Evolutionary conservation across 495 filamentous ascomycete genomes (phyloP).

Genomic region (Parathielavia appendiculata): DNA sequence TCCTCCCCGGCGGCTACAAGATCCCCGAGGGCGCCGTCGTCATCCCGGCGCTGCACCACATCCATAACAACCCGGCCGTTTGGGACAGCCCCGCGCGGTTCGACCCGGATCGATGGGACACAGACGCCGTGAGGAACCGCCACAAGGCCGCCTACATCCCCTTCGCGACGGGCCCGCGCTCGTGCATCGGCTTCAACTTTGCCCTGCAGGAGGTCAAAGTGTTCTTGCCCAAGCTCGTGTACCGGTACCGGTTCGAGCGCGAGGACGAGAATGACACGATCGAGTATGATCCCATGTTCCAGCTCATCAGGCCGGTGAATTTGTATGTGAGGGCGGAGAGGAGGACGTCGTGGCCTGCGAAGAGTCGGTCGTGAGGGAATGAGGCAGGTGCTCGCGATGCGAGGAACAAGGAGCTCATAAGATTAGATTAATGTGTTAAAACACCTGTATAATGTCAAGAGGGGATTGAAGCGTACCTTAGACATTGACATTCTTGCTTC

Average conservation of each 20-base stretch:
- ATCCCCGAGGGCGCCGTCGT: conserved; percentile 45
- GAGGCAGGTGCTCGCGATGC: too few species aligned
- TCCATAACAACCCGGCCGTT: conserved; percentile 48
- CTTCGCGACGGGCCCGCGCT: conserved; percentile 46
- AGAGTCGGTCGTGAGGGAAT: too few species aligned
- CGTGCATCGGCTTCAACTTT: conserved; percentile 57
- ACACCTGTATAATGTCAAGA: too few species aligned
- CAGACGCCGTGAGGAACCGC: conserved; percentile 42
- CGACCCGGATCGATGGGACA: conserved; percentile 53
- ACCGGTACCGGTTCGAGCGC: conserved; percentile 46
- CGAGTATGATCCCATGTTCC: conserved; percentile 55
- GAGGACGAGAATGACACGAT: conserved; percentile 35
- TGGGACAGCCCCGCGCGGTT: conserved; percentile 52
- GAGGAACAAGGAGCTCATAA: too few species aligned
- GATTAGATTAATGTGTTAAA: too few species aligned
- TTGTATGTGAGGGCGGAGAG: conserved; percentile 47
- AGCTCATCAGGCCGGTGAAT: conserved; percentile 53
- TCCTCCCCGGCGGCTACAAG: conserved; percentile 52
- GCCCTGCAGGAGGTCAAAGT: conserved; percentile 52
- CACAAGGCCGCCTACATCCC: conserved; percentile 47
- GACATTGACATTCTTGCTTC: too few species aligned
- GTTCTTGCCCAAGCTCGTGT: conserved; percentile 48
- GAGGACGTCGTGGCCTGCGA: conserved; percentile 42
- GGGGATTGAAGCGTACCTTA: too few species aligned
- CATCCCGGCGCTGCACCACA: conserved; percentile 46